Conservation (phyloP, 176 grass and related monocot species). For the Rhynchospora pubera region DNA sequence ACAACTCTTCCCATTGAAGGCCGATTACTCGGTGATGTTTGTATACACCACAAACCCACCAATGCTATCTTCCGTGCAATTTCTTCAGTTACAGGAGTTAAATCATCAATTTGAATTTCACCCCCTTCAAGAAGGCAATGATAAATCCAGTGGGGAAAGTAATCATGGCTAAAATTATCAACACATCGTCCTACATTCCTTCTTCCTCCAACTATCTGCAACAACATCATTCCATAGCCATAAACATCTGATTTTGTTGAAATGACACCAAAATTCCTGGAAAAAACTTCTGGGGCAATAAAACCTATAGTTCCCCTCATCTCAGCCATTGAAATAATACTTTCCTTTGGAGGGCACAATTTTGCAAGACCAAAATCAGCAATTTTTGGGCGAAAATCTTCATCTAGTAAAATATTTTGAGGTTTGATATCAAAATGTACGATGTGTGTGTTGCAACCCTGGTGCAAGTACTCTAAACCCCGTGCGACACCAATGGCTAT, state of each 20-base stretch:
- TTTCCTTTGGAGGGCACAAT: slow-evolving; percentile 22
- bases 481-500: slow-evolving; percentile 43
- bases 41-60: slow-evolving; percentile 54
- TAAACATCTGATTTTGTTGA: slow-evolving; percentile 57
- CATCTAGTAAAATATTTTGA: slow-evolving; percentile 45
- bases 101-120: slow-evolving; percentile 14
- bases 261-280: slow-evolving; percentile 24
- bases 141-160: slow-evolving; percentile 67
- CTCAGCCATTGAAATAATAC: slow-evolving; percentile 40
- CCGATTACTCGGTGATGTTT: slow-evolving; percentile 23
- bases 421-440: slow-evolving; percentile 65
- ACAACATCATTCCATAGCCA: slow-evolving; percentile 52
- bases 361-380: slow-evolving; percentile 60
- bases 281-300: slow-evolving; percentile 51
- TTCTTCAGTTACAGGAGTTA: slow-evolving; percentile 19
- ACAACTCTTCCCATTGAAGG: slow-evolving; percentile 48
- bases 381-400: slow-evolving; percentile 41
- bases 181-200: slow-evolving; percentile 15
- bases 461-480: slow-evolving; percentile 46
- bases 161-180: slow-evolving; percentile 27
- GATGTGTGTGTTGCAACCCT: slow-evolving; percentile 33
- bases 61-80: slow-evolving; percentile 42
- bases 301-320: slow-evolving; percentile 56
- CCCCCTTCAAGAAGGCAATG: slow-evolving; percentile 35
- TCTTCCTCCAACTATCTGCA: slow-evolving; percentile 48